Conservation (phyloP, 1,284 basidiomycete genomes). For the Cutaneotrichosporon cyanovorans region DNA sequence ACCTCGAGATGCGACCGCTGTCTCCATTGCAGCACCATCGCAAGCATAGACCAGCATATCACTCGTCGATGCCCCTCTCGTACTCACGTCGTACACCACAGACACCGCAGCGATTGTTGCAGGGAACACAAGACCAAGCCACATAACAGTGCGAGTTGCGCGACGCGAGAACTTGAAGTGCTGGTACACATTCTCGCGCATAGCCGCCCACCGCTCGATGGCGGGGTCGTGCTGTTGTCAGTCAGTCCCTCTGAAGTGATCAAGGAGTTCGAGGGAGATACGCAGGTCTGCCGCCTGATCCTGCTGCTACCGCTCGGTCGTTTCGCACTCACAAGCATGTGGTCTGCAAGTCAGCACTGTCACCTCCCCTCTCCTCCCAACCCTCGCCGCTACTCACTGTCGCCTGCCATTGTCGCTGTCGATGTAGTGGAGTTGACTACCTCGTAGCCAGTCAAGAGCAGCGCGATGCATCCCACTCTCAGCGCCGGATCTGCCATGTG, state of each 20-base stretch:
- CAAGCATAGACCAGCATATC: too few species aligned
- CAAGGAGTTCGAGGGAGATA: not conserved
- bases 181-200: slow-evolving; percentile 73
- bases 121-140: slow-evolving; percentile 37
- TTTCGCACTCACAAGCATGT: slow-evolving; percentile 17
- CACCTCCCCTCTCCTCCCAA: not conserved
- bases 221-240: slow-evolving; percentile 65
- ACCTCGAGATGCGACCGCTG: too few species aligned
- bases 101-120: slow-evolving; percentile 27
- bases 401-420: slow-evolving; percentile 27
- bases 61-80: too few species aligned
- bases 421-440: slow-evolving; percentile 1
- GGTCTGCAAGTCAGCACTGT: slow-evolving; percentile 21
- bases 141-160: slow-evolving; percentile 44
- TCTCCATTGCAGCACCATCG: too few species aligned
- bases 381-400: slow-evolving; percentile 5
- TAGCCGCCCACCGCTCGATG: slow-evolving; percentile 67
- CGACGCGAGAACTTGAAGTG: slow-evolving; percentile 67
- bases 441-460: not conserved
- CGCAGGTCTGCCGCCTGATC: not conserved
- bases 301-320: not conserved
- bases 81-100: slow-evolving; percentile 33
- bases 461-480: not conserved
- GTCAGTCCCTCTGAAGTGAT: not conserved
- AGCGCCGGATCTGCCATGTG: not conserved